Conservation (phyloP, 1,284 basidiomycete species). For the Rhodotorula sp. region DNA sequence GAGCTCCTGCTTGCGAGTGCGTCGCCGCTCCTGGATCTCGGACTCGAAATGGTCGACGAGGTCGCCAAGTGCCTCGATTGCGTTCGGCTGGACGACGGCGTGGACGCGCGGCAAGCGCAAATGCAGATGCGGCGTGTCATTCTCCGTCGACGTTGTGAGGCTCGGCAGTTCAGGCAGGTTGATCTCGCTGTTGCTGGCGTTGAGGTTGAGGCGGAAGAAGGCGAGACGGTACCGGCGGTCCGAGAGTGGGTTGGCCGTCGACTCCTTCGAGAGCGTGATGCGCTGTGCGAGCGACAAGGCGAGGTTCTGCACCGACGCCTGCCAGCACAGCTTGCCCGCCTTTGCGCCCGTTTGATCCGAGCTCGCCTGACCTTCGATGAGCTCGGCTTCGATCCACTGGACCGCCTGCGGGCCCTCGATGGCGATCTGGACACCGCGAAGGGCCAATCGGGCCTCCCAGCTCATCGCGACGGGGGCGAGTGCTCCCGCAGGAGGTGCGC, state of each 20-base stretch:
- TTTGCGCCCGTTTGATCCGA: neutral
- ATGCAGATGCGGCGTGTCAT: conserved; percentile 49
- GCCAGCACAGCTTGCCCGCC: conserved; percentile 55
- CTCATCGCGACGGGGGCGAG: neutral
- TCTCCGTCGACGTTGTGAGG: neutral
- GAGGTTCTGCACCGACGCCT: conserved; percentile 66
- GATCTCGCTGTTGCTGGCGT: conserved; percentile 40
- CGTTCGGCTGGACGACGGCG: conserved; percentile 87
- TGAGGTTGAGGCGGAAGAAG: conserved; percentile 75
- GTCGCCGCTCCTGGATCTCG: conserved; percentile 70
- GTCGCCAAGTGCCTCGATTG: conserved; percentile 81
- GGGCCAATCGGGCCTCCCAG: conserved; percentile 60
- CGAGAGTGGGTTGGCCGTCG: conserved; percentile 35
- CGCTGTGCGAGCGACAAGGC: conserved; percentile 71
- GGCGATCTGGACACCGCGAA: conserved; percentile 73
- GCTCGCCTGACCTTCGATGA: conserved; percentile 51
- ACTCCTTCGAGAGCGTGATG: neutral
- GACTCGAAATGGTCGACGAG: conserved; percentile 80
- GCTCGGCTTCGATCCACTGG: conserved; percentile 68
- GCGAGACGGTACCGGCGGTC: conserved; percentile 70
- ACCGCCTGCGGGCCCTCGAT: conserved; percentile 69
- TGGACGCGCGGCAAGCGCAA: conserved; percentile 72
- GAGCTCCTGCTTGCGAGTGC: conserved; percentile 71
- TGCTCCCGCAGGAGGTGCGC: too few species aligned
- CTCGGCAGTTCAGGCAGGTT: conserved; percentile 17